phyloP scores from a whole-genome alignment of 2,329 filamentous ascomycete species.

The Blastomyces gilchristii region DNA sequence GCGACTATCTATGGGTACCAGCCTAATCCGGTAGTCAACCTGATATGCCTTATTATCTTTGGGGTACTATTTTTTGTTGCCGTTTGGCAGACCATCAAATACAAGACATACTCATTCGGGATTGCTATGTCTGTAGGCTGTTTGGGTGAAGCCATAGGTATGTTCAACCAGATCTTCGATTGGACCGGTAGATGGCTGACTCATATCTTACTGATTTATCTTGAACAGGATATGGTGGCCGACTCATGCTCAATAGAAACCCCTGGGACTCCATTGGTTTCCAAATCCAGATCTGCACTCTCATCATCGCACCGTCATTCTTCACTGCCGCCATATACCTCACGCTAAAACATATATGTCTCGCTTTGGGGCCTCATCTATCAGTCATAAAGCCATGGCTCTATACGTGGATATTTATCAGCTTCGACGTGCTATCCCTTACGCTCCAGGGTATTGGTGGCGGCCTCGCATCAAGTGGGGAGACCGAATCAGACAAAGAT shows the following conservation, averaged over 20 bases:
- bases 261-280: slow-evolving; percentile 37
- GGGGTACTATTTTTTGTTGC: not conserved
- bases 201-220: not conserved
- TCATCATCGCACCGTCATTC: slow-evolving; percentile 57
- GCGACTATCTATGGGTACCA: slow-evolving; percentile 4
- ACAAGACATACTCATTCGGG: slow-evolving; percentile 3
- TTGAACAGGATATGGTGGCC: slow-evolving; percentile 44
- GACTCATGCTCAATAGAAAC: slow-evolving; percentile 47
- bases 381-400: slow-evolving; percentile 25
- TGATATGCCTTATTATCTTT: not conserved
- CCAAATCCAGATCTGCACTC: slow-evolving; percentile 36
- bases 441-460: slow-evolving; percentile 52
- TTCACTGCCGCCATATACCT: slow-evolving; percentile 55
- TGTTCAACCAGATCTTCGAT: not conserved
- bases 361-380: slow-evolving; percentile 25
- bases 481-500: slow-evolving; percentile 25
- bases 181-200: not conserved
- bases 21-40: not conserved
- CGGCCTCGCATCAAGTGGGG: slow-evolving; percentile 41
- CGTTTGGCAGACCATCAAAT: not conserved
- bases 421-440: slow-evolving; percentile 52
- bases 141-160: not conserved
- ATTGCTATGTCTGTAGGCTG: slow-evolving; percentile 3
- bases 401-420: slow-evolving; percentile 44
- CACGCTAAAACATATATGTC: slow-evolving; percentile 40